Evolutionary conservation across 1,284 basidiomycete species (phyloP), one percentile per base, ranked within the genome.

Genomic region (Porogramme epimiltina): DNA sequence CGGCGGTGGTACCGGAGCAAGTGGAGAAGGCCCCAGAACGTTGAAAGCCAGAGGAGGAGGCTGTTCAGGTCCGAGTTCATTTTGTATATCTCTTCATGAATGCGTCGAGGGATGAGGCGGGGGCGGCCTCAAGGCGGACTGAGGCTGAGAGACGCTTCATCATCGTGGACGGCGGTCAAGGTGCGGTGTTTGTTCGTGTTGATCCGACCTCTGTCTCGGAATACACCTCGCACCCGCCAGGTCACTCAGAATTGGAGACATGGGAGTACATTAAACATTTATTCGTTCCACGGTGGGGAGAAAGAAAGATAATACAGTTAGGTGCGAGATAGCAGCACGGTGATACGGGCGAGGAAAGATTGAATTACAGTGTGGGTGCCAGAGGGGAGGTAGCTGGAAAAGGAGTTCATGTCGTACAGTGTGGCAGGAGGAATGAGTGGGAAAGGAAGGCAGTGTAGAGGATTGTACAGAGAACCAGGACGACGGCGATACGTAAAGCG

Each of bases 1-100:
- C 50, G 49, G 4, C 50, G 51, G 26, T 56, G 23, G 13, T 55
- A 42, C 8, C 55, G 54, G 13, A 56, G 25, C 11, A 34, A 49
- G 39, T 62, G 57, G 18, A 65, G 45, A 3, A 49, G 23, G 13
- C 37, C 18, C 63, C 63, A 65, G 59, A 65, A 58, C 24, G 55
- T 5, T 19, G 42, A 45, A 19, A 62, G 56, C 19, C 25, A 55
- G 39, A 49, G 43, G 24, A 58, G 10, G 31, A 58, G 18, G 24
- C 40, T 6, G 6, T 6, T 9, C 9, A n/a, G 5, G 13, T 37
- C 34, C 34, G 34, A 10, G 34, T 5, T 37, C 34, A 37, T 37
- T 16, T 13, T 31, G 28, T 31, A 13, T n/a, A 6, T 9, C 16
- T 9, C 9, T 6, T 37, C 34, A 31, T 13, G 28, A 6, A 37